Conservation (phyloP, 148 eudicot species). For the Heliamphora exappendiculata region DNA sequence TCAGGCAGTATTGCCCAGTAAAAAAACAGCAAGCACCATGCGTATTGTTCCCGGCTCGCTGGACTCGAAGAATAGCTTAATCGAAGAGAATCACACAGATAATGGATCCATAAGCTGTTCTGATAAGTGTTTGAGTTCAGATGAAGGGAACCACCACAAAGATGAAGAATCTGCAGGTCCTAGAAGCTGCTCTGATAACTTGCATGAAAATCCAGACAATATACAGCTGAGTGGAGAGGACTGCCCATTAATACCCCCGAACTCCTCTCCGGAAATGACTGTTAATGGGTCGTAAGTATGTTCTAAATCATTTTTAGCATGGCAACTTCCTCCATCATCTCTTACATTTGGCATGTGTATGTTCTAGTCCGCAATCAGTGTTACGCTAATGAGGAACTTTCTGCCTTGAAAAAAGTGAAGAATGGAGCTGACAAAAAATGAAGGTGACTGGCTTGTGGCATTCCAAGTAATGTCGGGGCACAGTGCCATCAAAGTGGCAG, state of each 20-base stretch:
- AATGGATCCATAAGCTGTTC: constrained; percentile 25
- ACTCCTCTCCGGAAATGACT: constrained; percentile 57
- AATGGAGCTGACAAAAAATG: not conserved
- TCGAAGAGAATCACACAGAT: constrained; percentile 26
- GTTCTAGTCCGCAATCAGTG: not conserved
- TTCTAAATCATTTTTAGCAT: not conserved
- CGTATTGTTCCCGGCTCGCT: constrained; percentile 21
- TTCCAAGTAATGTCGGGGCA: constrained; percentile 19
- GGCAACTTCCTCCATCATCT: not conserved
- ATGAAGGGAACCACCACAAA: constrained; percentile 15
- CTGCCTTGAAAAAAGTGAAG: not conserved
- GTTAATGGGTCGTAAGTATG: constrained; percentile 58
- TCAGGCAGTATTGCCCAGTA: constrained; percentile 60
- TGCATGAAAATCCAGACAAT: constrained; percentile 31
- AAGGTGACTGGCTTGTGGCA: not conserved
- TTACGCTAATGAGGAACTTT: not conserved
- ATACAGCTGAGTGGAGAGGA: constrained; percentile 40
- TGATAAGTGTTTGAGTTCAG: constrained; percentile 21
- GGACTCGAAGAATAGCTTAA: constrained; percentile 26
- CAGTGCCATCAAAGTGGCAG: constrained; percentile 25
- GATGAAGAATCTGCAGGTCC: constrained; percentile 24
- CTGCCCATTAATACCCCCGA: constrained; percentile 31
- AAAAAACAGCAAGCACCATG: constrained; percentile 34
- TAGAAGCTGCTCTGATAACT: constrained; percentile 24
- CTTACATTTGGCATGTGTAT: not conserved